Evolutionary conservation across 306 rosid genomes (phyloP).

Genomic region (Coriaria nepalensis): DNA sequence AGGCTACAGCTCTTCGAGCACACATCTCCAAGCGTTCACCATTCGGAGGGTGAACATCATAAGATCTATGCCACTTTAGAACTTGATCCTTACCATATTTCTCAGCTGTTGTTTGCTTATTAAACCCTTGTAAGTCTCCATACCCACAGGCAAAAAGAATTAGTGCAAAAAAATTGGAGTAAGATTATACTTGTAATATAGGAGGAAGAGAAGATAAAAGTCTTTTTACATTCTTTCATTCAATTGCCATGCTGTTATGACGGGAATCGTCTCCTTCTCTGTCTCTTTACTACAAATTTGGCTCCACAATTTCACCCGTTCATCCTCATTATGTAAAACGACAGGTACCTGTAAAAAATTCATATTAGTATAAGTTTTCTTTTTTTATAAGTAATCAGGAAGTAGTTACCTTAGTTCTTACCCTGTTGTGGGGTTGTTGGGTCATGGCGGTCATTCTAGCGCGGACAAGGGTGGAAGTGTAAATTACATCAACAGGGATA

Average conservation of each 20-base stretch:
- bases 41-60: constrained; percentile 84
- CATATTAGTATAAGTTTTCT: not conserved
- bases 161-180: not conserved
- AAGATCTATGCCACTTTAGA: constrained; percentile 96
- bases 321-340: constrained; percentile 68
- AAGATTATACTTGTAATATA: no score
- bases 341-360: constrained; percentile 63
- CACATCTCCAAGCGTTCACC: constrained; percentile 99
- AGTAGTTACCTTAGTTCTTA: constrained; percentile 15
- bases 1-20: constrained; percentile 96
- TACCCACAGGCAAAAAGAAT: constrained; percentile 42
- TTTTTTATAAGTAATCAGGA: not conserved
- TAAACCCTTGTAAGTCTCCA: constrained; percentile 95
- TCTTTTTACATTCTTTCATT: constrained; percentile 83
- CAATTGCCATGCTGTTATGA: constrained; percentile 72
- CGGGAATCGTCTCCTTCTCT: constrained; percentile 82
- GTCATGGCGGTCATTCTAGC: constrained; percentile 99
- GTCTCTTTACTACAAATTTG: constrained; percentile 86
- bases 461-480: constrained; percentile 84
- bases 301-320: constrained; percentile 78
- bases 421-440: constrained; percentile 88
- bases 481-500: constrained; percentile 88
- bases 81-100: constrained; percentile 95
- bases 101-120: constrained; percentile 95
- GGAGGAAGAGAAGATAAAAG: not conserved